Conservation (phyloP, 129 eudicot genomes). For the Pittosporum tobira region DNA sequence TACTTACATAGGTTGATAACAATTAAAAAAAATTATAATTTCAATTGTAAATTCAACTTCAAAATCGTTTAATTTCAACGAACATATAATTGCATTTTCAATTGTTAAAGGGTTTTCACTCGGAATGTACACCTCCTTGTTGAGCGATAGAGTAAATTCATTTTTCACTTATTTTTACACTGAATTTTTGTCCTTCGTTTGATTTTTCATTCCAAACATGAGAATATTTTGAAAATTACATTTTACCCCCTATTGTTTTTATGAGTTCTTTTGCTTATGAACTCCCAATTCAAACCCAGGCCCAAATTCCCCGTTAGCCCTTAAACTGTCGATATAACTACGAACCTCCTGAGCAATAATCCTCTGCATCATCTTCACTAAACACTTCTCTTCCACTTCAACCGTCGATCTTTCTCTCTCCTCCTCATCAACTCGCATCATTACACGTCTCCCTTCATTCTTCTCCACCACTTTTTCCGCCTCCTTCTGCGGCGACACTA, state of each 20-base stretch:
- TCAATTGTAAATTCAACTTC: no score
- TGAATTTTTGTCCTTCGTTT: neutral
- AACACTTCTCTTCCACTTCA: constrained; percentile 36
- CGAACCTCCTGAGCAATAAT: constrained; percentile 79
- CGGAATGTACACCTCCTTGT: no score
- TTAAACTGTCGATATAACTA: constrained; percentile 33
- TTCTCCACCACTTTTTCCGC: neutral
- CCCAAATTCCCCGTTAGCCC: constrained; percentile 24
- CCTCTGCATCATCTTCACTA: constrained; percentile 46
- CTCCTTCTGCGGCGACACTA: neutral
- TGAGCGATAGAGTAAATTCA: no score
- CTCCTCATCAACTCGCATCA: constrained; percentile 20
- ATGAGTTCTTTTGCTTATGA: constrained; percentile 6
- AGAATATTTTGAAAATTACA: neutral
- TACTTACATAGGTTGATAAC: no score
- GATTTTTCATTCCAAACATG: neutral
- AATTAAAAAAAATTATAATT: no score
- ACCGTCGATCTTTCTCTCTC: constrained; percentile 20
- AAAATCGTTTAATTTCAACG: no score
- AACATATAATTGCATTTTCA: no score
- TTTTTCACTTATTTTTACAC: no score
- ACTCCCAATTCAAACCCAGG: neutral
- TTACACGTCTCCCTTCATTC: constrained; percentile 14
- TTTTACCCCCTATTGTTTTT: neutral
- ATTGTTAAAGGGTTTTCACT: no score